A percentile compares a stretch with the other conserved stretches of the same genome.
Evolutionary conservation across 768 basidiomycete genomes (phyloP).

Genomic region (Leccinum obscurum): DNA sequence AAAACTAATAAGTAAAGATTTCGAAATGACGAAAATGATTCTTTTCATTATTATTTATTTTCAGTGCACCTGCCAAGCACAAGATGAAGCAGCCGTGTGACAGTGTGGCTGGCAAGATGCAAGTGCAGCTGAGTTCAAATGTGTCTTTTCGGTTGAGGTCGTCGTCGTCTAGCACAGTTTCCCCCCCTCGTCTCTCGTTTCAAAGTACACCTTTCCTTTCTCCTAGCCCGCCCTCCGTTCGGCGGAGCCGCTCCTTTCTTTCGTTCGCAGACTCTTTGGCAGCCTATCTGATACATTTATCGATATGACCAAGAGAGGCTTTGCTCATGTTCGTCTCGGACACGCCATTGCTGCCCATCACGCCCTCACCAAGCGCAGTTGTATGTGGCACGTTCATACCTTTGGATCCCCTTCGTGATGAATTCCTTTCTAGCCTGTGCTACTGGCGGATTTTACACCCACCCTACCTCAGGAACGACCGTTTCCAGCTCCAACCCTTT

Average conservation of each 20-base stretch:
- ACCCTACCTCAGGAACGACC: slow-evolving; percentile 48
- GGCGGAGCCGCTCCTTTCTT: slow-evolving; percentile 32
- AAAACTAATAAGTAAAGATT: no score
- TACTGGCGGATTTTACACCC: slow-evolving; percentile 61
- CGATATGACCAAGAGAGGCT: slow-evolving; percentile 33
- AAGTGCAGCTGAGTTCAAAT: slow-evolving; percentile 31
- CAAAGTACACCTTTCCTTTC: slow-evolving; percentile 17
- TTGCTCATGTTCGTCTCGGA: slow-evolving; percentile 26
- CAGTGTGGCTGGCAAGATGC: slow-evolving; percentile 12
- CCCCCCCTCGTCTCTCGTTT: slow-evolving; percentile 15
- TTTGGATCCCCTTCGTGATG: neutral
- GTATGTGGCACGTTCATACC: slow-evolving; percentile 11
- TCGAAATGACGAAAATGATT: no score
- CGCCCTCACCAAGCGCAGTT: slow-evolving; percentile 25
- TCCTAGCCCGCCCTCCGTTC: slow-evolving; percentile 19
- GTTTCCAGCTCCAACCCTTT: slow-evolving; percentile 51
- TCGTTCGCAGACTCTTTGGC: slow-evolving; percentile 5
- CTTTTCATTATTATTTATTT: no score
- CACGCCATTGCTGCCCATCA: slow-evolving; percentile 19
- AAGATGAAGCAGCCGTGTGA: neutral
- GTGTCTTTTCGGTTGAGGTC: slow-evolving; percentile 2
- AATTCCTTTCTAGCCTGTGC: slow-evolving; percentile 42
- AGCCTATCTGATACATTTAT: slow-evolving; percentile 1
- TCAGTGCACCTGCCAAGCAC: neutral
- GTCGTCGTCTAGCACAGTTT: slow-evolving; percentile 10